Conservation (phyloP, 2,329 filamentous ascomycete species). For the Ambrosiella xylebori region DNA sequence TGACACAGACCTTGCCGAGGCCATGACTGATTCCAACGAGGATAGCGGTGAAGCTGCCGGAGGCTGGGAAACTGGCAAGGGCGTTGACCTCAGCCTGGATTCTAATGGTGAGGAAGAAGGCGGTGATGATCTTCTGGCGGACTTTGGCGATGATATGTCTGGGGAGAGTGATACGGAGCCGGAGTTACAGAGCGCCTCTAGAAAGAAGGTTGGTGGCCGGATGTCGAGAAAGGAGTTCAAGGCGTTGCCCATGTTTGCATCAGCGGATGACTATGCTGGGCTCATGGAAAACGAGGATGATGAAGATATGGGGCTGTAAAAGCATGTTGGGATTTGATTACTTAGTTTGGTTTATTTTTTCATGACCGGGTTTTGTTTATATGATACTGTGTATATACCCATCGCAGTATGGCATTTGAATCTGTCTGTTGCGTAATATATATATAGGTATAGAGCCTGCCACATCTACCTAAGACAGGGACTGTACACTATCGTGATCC, state of each 20-base stretch:
- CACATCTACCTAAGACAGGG: neutral
- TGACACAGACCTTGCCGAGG: constrained; percentile 30
- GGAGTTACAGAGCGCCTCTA: constrained; percentile 20
- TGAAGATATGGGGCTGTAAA: constrained; percentile 16
- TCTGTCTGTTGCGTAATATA: neutral
- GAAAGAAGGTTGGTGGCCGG: constrained; percentile 24
- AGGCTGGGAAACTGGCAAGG: constrained; percentile 23
- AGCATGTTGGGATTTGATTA: constrained; percentile 1
- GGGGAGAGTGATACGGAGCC: constrained; percentile 38
- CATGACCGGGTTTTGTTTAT: neutral
- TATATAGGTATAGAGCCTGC: neutral
- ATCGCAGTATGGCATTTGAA: neutral
- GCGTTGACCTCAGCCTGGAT: constrained; percentile 12
- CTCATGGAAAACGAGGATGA: constrained; percentile 59
- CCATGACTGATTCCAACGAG: constrained; percentile 30
- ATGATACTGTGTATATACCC: constrained; percentile 4
- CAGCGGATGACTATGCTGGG: constrained; percentile 80
- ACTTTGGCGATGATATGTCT: constrained; percentile 21
- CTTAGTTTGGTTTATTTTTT: neutral
- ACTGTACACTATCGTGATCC: no score
- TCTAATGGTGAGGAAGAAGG: constrained; percentile 11
- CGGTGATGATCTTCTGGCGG: neutral
- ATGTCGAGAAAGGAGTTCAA: constrained; percentile 72
- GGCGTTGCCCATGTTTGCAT: constrained; percentile 81
- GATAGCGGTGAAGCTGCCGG: constrained; percentile 30